Evolutionary conservation across 441 rosid genomes (phyloP).

Genomic region (Pelargonium citronellum): DNA sequence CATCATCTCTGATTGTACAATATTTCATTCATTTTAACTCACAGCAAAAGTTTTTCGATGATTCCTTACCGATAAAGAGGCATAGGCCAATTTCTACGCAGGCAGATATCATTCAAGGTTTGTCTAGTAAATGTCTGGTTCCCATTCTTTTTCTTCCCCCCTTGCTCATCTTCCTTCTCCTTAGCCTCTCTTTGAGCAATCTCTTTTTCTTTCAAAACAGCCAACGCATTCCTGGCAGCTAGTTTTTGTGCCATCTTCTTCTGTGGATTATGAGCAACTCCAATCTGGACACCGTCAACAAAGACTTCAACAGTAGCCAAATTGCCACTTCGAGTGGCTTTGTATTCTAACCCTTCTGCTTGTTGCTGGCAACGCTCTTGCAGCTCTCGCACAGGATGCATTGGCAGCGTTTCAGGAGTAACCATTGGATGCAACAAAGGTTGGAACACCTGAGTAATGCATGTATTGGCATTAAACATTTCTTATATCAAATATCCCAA

Average conservation of each 20-base stretch:
- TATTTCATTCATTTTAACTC: neutral
- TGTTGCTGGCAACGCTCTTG: conserved; percentile 99
- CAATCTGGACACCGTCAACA: conserved; percentile 83
- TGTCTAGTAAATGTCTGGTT: conserved; percentile 87
- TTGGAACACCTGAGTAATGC: conserved; percentile 61
- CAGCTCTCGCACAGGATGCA: conserved; percentile 99
- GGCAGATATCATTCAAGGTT: conserved; percentile 85
- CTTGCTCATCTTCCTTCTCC: conserved; percentile 45
- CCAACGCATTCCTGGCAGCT: conserved; percentile 97
- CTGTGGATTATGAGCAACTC: conserved; percentile 90
- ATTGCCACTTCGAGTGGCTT: conserved; percentile 76
- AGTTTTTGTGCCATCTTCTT: conserved; percentile 99
- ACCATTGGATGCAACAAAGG: conserved; percentile 95
- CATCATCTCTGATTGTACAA: neutral
- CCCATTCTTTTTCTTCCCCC: conserved; percentile 64
- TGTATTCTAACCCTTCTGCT: conserved; percentile 97
- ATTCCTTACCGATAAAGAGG: conserved; percentile 70
- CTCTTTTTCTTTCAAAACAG: conserved; percentile 76
- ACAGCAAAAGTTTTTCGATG: neutral
- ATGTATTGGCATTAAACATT: neutral
- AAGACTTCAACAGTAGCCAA: conserved; percentile 94
- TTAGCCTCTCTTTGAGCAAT: conserved; percentile 37
- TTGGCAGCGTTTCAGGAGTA: conserved; percentile 96
- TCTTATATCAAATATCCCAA: conserved; percentile 14
- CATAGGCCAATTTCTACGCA: conserved; percentile 97